Percentiles rank a stretch among this genome's conserved stretches.
phyloP scores from a whole-genome alignment of 306 rosid genomes.

The Castanea sativa region DNA sequence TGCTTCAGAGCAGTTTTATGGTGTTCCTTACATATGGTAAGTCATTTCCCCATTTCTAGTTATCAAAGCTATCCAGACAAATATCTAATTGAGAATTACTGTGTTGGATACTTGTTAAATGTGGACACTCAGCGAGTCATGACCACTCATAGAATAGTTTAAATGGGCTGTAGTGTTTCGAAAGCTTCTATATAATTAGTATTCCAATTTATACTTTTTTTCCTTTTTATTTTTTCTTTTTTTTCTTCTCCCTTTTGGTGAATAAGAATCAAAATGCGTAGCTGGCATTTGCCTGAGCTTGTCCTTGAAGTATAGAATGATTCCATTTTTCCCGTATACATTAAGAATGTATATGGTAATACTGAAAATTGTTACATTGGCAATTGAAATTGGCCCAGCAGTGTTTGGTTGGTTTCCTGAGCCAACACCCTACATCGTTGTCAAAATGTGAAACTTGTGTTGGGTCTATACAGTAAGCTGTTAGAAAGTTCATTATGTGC shows the following conservation, averaged over 20 bases:
- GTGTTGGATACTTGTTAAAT: background rate
- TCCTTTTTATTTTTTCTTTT: constrained; percentile 2
- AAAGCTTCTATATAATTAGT: background rate
- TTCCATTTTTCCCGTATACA: background rate
- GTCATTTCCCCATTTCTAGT: constrained; percentile 32
- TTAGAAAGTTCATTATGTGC: background rate
- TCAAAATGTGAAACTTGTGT: no score
- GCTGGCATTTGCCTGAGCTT: background rate
- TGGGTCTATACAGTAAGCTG: background rate
- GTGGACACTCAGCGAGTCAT: background rate
- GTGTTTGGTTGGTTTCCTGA: constrained; percentile 1
- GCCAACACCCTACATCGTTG: no score
- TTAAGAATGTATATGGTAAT: background rate
- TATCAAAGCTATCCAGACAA: constrained; percentile 4
- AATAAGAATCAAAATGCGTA: background rate
- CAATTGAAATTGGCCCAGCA: background rate
- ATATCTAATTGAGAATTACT: background rate
- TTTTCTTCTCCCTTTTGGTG: background rate
- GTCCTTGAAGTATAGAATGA: background rate
- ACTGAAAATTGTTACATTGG: background rate
- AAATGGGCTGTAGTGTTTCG: background rate
- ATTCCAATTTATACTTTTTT: background rate
- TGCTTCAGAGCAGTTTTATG: constrained; percentile 80
- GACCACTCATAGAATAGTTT: background rate
- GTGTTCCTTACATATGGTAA: constrained; percentile 90